These are phyloP conservation scores for Trametes sanguinea DNA, from an alignment of 768 basidiomycete species.

Conservation along the genomic window DNA sequence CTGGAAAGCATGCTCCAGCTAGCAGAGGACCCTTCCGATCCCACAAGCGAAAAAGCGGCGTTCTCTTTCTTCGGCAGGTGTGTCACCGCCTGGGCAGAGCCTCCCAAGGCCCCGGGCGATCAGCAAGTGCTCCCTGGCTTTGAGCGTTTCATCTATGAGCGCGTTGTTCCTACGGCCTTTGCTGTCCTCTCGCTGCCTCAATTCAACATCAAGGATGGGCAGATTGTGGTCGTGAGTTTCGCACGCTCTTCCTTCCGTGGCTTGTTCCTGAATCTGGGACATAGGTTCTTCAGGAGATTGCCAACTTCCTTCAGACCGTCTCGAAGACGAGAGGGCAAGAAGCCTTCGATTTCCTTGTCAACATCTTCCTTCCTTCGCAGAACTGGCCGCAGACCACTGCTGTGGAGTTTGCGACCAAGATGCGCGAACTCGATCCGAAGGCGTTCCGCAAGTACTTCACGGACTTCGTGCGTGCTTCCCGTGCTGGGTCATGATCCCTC, in stretches of 20 bases:
- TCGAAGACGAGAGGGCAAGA: conserved; percentile 79
- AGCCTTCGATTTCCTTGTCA: conserved; percentile 77
- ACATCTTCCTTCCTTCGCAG: conserved; percentile 83
- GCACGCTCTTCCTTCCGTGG: background rate
- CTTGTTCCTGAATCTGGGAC: background rate
- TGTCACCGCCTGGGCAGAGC: conserved; percentile 68
- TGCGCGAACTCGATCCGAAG: conserved; percentile 74
- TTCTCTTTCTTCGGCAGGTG: conserved; percentile 76
- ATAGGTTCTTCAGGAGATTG: conserved; percentile 91
- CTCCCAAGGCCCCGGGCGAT: conserved; percentile 36
- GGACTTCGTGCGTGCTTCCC: conserved; percentile 77
- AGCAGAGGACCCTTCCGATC: conserved; percentile 76
- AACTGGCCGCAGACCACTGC: conserved; percentile 82
- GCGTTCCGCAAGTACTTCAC: conserved; percentile 85
- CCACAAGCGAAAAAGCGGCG: conserved; percentile 74
- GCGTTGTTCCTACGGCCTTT: conserved; percentile 80
- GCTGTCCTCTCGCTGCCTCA: conserved; percentile 73
- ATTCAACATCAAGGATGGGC: conserved; percentile 89
- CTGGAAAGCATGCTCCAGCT: conserved; percentile 73
- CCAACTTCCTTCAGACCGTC: conserved; percentile 78
- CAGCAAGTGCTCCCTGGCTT: conserved; percentile 65
- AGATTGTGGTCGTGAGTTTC: conserved; percentile 71
- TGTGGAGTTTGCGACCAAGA: conserved; percentile 73
- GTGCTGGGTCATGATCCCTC: conserved; percentile 52
- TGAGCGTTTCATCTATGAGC: conserved; percentile 88